These are phyloP conservation scores for Phytopythium helicoides DNA, from an alignment of 352 stramenopile species.

Conservation along the genomic window DNA sequence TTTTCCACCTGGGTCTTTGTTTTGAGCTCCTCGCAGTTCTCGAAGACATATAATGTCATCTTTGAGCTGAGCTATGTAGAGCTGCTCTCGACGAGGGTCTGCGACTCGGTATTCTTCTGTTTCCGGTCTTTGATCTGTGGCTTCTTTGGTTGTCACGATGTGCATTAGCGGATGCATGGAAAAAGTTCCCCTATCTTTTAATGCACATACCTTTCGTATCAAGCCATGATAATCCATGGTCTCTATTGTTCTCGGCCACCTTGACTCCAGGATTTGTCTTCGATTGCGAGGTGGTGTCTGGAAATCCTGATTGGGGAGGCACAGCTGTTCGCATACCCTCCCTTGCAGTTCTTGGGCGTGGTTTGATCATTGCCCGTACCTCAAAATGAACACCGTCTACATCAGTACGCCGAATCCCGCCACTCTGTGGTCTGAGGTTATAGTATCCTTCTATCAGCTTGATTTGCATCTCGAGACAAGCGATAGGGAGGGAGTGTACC, in stretches of 20 bases:
- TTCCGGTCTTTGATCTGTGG: background rate
- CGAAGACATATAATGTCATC: constrained; percentile 45
- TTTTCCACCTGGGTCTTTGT: constrained; percentile 8
- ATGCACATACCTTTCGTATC: too few species aligned
- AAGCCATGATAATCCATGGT: too few species aligned
- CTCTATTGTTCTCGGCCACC: background rate
- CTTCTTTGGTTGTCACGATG: background rate
- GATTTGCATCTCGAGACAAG: background rate
- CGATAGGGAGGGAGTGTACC: background rate
- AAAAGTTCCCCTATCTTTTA: background rate
- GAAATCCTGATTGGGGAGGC: background rate
- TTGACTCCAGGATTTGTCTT: too few species aligned
- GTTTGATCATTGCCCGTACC: constrained; percentile 16
- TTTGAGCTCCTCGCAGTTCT: constrained; percentile 18
- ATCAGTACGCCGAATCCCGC: constrained; percentile 34
- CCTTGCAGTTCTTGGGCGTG: constrained; percentile 47
- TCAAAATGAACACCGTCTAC: background rate
- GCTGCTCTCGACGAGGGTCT: constrained; percentile 20
- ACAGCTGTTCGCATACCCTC: constrained; percentile 24
- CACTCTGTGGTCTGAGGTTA: constrained; percentile 42
- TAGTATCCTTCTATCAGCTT: too few species aligned
- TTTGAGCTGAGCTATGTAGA: constrained; percentile 61
- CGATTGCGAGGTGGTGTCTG: too few species aligned
- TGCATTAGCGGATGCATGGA: background rate
- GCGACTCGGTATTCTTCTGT: background rate